phyloP scores from a whole-genome alignment of 495 filamentous ascomycete genomes.

The Aspergillus funiculosus region DNA sequence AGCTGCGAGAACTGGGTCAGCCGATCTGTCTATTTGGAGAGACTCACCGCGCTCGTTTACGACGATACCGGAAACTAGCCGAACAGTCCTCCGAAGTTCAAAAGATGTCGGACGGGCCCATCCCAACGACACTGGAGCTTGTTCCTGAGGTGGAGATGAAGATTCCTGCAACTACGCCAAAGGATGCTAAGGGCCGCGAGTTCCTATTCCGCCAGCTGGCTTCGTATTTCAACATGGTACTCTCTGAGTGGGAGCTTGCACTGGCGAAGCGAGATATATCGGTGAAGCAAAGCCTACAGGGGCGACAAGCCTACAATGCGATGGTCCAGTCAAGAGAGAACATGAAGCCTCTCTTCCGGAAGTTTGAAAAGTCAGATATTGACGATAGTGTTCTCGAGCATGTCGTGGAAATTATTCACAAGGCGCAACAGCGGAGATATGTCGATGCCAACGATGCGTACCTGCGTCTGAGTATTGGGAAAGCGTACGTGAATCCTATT shows the following conservation, averaged over 20 bases:
- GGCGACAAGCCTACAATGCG: conserved; percentile 67
- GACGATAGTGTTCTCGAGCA: conserved; percentile 74
- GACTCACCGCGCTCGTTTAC: conserved; percentile 58
- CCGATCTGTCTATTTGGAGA: conserved; percentile 80
- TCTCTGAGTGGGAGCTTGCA: conserved; percentile 79
- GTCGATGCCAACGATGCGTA: conserved; percentile 97
- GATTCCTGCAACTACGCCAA: conserved; percentile 55
- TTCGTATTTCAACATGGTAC: conserved; percentile 88
- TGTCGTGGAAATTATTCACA: conserved; percentile 87
- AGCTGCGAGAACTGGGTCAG: conserved; percentile 65
- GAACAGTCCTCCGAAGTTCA: conserved; percentile 38
- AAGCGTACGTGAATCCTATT: conserved; percentile 54
- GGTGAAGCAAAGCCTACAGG: conserved; percentile 66
- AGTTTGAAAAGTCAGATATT: conserved; percentile 74
- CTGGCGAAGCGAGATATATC: conserved; percentile 58
- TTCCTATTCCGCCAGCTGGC: conserved; percentile 82
- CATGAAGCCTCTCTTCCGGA: conserved; percentile 83
- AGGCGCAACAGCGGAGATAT: conserved; percentile 83
- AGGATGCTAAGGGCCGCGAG: conserved; percentile 49
- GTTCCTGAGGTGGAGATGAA: conserved; percentile 85
- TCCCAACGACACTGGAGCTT: conserved; percentile 65
- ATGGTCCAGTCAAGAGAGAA: conserved; percentile 80
- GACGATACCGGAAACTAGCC: conserved; percentile 60
- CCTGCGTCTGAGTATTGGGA: conserved; percentile 86
- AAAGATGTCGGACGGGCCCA: conserved; percentile 54